phyloP scores from a whole-genome alignment of 1,284 basidiomycete genomes.

The Coniophora puteana region DNA sequence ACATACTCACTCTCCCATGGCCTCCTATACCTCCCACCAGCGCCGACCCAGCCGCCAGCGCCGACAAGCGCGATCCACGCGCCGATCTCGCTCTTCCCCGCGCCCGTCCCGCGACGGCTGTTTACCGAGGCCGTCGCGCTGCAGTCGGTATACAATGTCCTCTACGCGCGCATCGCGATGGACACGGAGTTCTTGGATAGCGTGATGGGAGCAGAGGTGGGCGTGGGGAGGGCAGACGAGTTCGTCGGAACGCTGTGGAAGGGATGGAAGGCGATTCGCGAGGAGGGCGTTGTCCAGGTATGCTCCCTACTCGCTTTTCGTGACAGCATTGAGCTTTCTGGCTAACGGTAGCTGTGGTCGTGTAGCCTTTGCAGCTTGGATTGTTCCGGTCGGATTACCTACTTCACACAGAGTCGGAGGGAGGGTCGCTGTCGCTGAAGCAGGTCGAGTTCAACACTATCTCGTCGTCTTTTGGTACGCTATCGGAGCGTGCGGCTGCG shows the following conservation, averaged over 20 bases:
- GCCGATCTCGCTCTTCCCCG: conserved; percentile 84
- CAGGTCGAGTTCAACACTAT: conserved; percentile 99
- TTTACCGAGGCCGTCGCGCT: conserved; percentile 69
- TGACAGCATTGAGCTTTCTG: not conserved
- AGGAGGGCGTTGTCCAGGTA: conserved; percentile 53
- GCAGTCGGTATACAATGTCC: conserved; percentile 78
- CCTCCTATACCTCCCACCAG: conserved; percentile 74
- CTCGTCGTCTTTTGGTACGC: conserved; percentile 84
- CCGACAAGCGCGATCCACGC: conserved; percentile 83
- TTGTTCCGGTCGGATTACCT: conserved; percentile 97
- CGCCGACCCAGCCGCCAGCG: conserved; percentile 40
- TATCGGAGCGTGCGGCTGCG: conserved; percentile 72
- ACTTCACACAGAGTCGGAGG: conserved; percentile 52
- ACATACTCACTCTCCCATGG: conserved; percentile 87
- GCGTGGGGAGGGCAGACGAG: conserved; percentile 81
- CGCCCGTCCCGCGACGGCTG: conserved; percentile 76
- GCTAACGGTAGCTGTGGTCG: conserved; percentile 6
- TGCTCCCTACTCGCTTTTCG: not conserved
- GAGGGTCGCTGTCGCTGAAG: conserved; percentile 58
- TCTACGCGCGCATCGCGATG: conserved; percentile 84
- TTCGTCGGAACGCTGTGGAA: conserved; percentile 87
- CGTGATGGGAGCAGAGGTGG: conserved; percentile 75
- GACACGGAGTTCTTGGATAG: conserved; percentile 78
- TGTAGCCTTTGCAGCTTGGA: conserved; percentile 80
- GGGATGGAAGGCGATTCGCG: conserved; percentile 76